phyloP scores from a whole-genome alignment of 2,329 filamentous ascomycete species.

The Cladosporium sp. region DNA sequence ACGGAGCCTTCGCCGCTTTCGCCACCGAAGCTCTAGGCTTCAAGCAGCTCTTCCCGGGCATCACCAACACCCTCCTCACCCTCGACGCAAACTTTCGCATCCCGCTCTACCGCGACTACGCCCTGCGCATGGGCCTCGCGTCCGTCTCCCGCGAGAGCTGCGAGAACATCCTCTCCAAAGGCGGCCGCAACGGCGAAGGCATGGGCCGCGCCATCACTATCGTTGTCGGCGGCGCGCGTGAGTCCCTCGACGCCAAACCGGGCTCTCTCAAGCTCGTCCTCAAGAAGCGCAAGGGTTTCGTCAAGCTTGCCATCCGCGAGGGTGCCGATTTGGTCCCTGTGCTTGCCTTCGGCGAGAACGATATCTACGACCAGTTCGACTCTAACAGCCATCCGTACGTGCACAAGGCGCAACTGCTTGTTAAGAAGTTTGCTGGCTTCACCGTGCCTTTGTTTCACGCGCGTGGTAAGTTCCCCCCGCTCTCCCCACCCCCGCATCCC shows the following conservation, averaged over 20 bases:
- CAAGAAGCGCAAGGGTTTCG: constrained; percentile 80
- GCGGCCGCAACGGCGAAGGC: constrained; percentile 71
- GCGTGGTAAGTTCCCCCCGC: constrained; percentile 35
- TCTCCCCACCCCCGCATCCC: too few relatives aligned
- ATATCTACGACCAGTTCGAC: constrained; percentile 87
- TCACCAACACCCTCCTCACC: constrained; percentile 89
- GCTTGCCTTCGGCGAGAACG: constrained; percentile 90
- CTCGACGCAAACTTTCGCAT: constrained; percentile 95
- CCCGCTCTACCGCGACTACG: constrained; percentile 90
- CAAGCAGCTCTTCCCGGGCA: constrained; percentile 81
- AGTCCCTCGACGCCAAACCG: constrained; percentile 85
- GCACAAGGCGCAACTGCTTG: constrained; percentile 74
- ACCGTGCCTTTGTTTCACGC: constrained; percentile 89
- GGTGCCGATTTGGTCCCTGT: constrained; percentile 95
- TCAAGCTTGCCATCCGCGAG: constrained; percentile 86
- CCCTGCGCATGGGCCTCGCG: constrained; percentile 79
- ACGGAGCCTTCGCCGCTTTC: constrained; percentile 92
- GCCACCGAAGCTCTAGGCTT: constrained; percentile 88
- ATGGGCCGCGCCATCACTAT: constrained; percentile 97
- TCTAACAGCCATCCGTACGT: constrained; percentile 73
- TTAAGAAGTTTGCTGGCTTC: constrained; percentile 86
- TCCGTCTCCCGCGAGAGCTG: constrained; percentile 91
- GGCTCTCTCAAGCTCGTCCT: constrained; percentile 73
- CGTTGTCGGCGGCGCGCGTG: constrained; percentile 86
- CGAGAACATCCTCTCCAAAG: constrained; percentile 78